phyloP scores from a whole-genome alignment of 768 basidiomycete species.

The Strobilomyces echinocephalus region DNA sequence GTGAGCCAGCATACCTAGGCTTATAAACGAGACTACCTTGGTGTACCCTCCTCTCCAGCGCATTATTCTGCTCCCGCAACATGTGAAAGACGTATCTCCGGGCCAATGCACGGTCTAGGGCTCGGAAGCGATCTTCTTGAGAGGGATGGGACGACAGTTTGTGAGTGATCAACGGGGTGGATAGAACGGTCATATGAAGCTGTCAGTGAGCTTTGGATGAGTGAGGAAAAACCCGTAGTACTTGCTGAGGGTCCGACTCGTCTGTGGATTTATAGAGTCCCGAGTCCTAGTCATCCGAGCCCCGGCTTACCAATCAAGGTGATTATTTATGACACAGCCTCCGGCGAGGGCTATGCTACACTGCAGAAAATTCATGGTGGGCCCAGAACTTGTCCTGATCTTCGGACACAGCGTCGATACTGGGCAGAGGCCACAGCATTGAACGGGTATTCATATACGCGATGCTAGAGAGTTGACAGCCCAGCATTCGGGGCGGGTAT shows the following conservation, averaged over 20 bases:
- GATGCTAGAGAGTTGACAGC: neutral
- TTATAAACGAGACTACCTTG: conserved; percentile 31
- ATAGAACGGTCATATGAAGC: conserved; percentile 22
- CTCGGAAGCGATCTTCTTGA: conserved; percentile 27
- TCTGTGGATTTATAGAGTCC: neutral
- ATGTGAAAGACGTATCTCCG: conserved; percentile 27
- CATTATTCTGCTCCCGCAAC: conserved; percentile 16
- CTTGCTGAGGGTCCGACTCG: neutral
- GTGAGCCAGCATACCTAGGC: conserved; percentile 25
- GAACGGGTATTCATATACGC: neutral
- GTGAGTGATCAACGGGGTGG: conserved; percentile 13
- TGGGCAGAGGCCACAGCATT: neutral
- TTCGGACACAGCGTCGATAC: neutral
- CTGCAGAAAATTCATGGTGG: neutral
- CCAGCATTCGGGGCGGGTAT: neutral
- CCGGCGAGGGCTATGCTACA: conserved; percentile 1
- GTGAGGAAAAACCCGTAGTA: neutral
- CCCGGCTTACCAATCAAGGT: neutral
- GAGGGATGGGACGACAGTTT: conserved; percentile 24
- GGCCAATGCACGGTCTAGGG: conserved; percentile 30
- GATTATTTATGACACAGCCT: neutral
- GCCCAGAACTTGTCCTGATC: neutral
- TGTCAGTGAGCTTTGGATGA: neutral
- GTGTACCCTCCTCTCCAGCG: conserved; percentile 18
- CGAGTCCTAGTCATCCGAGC: neutral